These are phyloP conservation scores for Phytopythium helicoides DNA, from an alignment of 352 stramenopile genomes.

Conservation along the genomic window DNA sequence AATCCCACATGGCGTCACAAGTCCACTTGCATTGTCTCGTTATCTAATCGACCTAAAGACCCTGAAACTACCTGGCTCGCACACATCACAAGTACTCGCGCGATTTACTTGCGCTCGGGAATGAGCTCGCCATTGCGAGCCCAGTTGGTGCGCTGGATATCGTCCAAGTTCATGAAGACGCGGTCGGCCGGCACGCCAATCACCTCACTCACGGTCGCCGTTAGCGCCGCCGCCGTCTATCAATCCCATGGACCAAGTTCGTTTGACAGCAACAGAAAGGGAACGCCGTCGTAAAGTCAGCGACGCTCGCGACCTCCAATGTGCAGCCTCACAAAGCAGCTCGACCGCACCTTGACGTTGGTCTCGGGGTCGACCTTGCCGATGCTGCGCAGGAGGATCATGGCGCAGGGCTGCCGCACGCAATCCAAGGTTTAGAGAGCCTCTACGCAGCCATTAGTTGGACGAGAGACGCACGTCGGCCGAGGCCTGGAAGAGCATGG, in stretches of 20 bases:
- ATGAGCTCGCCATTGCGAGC: conserved; percentile 36
- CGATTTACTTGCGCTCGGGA: conserved; percentile 20
- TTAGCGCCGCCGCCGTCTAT: conserved; percentile 43
- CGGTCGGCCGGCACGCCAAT: conserved; percentile 34
- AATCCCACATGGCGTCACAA: too few relatives aligned
- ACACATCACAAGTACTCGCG: background rate
- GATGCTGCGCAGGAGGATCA: conserved; percentile 52
- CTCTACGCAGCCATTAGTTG: too few relatives aligned
- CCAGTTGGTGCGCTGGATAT: conserved; percentile 47
- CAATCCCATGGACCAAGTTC: too few relatives aligned
- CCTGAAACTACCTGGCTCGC: too few relatives aligned
- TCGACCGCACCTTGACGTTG: conserved; percentile 33
- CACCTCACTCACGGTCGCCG: conserved; percentile 35
- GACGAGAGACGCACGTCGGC: conserved; percentile 40
- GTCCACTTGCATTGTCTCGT: too few relatives aligned
- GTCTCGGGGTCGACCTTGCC: conserved; percentile 46
- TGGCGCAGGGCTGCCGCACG: conserved; percentile 39
- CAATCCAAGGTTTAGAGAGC: too few relatives aligned
- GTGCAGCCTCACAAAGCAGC: background rate
- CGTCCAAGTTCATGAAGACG: conserved; percentile 59
- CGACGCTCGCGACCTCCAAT: too few relatives aligned
- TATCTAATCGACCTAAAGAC: too few relatives aligned
- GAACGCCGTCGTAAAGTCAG: background rate
- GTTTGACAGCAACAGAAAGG: background rate
- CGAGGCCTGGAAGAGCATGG: conserved; percentile 50